Evolutionary conservation across 768 basidiomycete species (phyloP).

Genomic region (Termitomyces sp.): DNA sequence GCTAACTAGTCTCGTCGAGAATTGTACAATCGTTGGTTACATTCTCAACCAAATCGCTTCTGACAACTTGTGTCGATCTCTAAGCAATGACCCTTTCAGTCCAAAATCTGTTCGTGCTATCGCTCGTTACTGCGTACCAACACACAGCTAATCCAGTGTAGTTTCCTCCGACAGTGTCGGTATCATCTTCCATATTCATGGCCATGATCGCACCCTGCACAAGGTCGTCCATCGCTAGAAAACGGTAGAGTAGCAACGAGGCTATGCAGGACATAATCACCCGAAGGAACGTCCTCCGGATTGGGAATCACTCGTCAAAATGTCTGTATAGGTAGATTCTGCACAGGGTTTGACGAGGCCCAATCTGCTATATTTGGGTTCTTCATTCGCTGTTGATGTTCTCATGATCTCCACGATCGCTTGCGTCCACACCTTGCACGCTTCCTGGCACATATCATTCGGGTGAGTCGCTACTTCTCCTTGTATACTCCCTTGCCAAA

Average conservation of each 20-base stretch:
- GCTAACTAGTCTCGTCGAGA: constrained; percentile 9
- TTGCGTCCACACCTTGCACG: constrained; percentile 37
- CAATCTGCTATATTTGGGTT: constrained; percentile 10
- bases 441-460: constrained; percentile 35
- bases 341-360: constrained; percentile 35
- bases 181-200: constrained; percentile 40
- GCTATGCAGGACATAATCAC: constrained; percentile 38
- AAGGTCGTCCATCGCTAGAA: constrained; percentile 39
- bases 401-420: constrained; percentile 31
- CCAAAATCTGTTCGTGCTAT: constrained; percentile 30
- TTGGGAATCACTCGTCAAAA: constrained; percentile 31
- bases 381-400: constrained; percentile 12
- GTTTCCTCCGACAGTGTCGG: constrained; percentile 43
- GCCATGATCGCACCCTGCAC: constrained; percentile 43
- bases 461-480: constrained; percentile 44
- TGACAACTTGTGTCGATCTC: constrained; percentile 26
- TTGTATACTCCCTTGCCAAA: constrained; percentile 29
- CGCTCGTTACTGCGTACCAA: constrained; percentile 33
- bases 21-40: constrained; percentile 33
- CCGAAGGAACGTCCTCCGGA: constrained; percentile 27
- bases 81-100: constrained; percentile 31
- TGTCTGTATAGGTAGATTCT: constrained; percentile 32
- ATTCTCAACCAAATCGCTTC: constrained; percentile 30
- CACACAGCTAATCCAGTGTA: constrained; percentile 43
- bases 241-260: constrained; percentile 41